Percentiles rank a stretch among this genome's conserved stretches.
phyloP scores from a whole-genome alignment of 495 filamentous ascomycete genomes.

The Trichoderma gamsii region DNA sequence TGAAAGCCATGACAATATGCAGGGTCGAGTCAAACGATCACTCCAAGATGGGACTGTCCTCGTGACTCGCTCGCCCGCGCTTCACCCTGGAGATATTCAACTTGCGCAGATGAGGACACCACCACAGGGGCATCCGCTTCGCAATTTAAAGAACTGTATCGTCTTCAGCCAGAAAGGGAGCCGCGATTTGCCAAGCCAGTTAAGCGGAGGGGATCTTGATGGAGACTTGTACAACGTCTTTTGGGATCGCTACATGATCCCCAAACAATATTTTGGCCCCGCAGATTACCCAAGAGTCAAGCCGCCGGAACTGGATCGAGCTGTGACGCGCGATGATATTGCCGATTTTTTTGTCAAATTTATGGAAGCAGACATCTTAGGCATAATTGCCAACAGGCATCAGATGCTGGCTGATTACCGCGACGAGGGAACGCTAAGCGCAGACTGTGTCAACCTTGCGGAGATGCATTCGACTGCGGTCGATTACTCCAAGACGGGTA shows the following conservation, averaged over 20 bases:
- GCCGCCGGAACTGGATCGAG: constrained; percentile 50
- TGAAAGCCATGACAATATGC: constrained; percentile 20
- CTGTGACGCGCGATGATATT: constrained; percentile 56
- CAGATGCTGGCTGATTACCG: constrained; percentile 60
- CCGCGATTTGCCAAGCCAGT: constrained; percentile 67
- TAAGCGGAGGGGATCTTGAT: constrained; percentile 78
- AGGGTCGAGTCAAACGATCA: constrained; percentile 18
- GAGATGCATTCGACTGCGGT: constrained; percentile 70
- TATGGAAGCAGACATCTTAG: constrained; percentile 69
- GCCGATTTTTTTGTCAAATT: constrained; percentile 72
- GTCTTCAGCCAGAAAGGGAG: constrained; percentile 64
- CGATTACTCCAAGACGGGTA: constrained; percentile 77
- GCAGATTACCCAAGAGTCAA: constrained; percentile 60
- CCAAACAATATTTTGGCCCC: constrained; percentile 35
- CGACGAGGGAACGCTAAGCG: constrained; percentile 47
- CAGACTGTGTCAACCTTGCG: constrained; percentile 57
- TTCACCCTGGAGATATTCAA: constrained; percentile 80
- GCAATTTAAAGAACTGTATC: constrained; percentile 60
- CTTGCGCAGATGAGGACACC: constrained; percentile 43
- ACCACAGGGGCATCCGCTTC: constrained; percentile 55
- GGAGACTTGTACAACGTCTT: constrained; percentile 75
- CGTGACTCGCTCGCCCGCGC: constrained; percentile 61
- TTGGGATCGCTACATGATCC: constrained; percentile 49
- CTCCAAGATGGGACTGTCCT: constrained; percentile 30
- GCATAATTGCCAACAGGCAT: constrained; percentile 62